A percentile compares a stretch with the other conserved stretches of the same genome.
These are phyloP conservation scores for Diaporthe caulivora DNA, from an alignment of 2,329 filamentous ascomycete genomes.

Conservation along the genomic window DNA sequence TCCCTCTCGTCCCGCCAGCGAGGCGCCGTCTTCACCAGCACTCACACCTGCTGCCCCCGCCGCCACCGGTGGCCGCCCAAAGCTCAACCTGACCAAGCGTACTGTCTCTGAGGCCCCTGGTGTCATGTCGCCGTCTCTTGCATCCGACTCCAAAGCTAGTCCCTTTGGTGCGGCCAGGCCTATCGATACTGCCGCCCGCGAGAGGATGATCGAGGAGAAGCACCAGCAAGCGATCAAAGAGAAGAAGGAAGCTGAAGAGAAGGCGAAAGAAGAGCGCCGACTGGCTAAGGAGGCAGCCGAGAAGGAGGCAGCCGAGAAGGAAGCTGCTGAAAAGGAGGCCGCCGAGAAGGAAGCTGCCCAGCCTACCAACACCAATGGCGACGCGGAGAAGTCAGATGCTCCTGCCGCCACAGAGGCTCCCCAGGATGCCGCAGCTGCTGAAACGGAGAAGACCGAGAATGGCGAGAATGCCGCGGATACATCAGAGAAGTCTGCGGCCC, in stretches of 20 bases:
- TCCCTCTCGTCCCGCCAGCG: constrained; percentile 78
- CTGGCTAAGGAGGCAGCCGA: constrained; percentile 75
- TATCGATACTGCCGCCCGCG: constrained; percentile 91
- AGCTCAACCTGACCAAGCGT: constrained; percentile 89
- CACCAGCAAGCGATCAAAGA: constrained; percentile 78
- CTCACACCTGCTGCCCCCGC: constrained; percentile 60
- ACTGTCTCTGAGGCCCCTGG: constrained; percentile 82
- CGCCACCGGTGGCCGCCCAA: constrained; percentile 76
- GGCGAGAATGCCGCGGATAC: constrained; percentile 50
- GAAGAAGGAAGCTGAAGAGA: constrained; percentile 90
- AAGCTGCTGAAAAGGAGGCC: constrained; percentile 50
- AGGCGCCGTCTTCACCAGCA: constrained; percentile 80
- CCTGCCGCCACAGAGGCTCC: constrained; percentile 44
- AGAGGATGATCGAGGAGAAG: constrained; percentile 93
- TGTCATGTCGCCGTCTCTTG: constrained; percentile 62
- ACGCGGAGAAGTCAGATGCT: constrained; percentile 45
- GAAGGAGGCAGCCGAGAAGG: constrained; percentile 67
- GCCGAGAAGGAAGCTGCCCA: constrained; percentile 48
- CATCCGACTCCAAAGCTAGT: constrained; percentile 82
- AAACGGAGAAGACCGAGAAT: constrained; percentile 45
- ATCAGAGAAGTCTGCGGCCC: constrained; percentile 51
- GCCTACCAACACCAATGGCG: constrained; percentile 43
- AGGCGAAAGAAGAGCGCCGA: constrained; percentile 80
- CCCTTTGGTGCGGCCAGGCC: constrained; percentile 94
- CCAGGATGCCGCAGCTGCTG: constrained; percentile 41